Base-by-base conservation (phyloP, 2,329 filamentous ascomycete genomes). In the Fusarium sp. region DNA sequence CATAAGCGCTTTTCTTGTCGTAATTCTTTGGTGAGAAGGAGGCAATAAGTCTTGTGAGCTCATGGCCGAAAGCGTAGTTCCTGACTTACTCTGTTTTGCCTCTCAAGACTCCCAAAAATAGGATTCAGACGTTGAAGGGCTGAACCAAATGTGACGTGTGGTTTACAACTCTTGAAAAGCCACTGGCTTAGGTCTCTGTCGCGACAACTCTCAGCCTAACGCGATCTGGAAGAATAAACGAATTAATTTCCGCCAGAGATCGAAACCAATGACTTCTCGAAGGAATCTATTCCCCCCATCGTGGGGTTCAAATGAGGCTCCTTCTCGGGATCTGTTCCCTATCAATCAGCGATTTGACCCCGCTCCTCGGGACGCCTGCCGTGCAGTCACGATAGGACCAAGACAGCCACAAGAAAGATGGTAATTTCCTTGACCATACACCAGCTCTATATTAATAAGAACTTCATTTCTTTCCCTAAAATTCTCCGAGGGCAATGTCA, bases 191-290 rank as follows among this genome's bases (percentile, higher is more conserved):
- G 30, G 47, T 7, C 25, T 52, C 25, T 30, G 10, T 8, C n/a
- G 5, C 0, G 17, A 33, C 12, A 33, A 56, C 52, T 30, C 25
- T 25, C 20, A 14, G 33, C 52, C 17, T 65, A 73, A 71, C 71
- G 63, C 67, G 50, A 71, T 73, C 35, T 25, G 66, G 70, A 27
- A 68, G 47, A 54, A 38, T 73, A 73, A n/a, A 73, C 70, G 71
- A 73, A n/a, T 30, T 38, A 38, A 57, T 33, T 20, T 57, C 52
- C 52, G 52, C 52, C 14, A 27, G 17, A n/a, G 47, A 52, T 45
- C n/a, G 25, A 52, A 52, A 32, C 52, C 52, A 57, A 57, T 57
- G 14, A 17, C 17, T 20, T 22, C 30, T 57, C 25, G 15, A 50
- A 50, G 45, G 22, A 27, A 50, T 50, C 6, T 2, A 9, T 10